A percentile compares a stretch with the other conserved stretches of the same genome.
Conservation (phyloP, 352 stramenopile species). For the Phytophthora citricola region DNA sequence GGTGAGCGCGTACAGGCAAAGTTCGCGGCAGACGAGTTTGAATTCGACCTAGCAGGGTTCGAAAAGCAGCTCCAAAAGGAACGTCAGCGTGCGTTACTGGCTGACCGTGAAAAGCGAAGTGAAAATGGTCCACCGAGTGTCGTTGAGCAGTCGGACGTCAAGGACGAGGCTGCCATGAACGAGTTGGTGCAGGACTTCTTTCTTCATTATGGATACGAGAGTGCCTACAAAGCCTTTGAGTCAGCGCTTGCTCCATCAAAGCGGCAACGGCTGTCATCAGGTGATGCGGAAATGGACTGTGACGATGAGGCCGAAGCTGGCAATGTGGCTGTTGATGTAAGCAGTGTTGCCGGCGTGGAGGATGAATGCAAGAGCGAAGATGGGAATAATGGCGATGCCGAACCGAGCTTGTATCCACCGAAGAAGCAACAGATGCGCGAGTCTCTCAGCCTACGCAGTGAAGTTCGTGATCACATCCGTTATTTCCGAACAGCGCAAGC, state of each 20-base stretch:
- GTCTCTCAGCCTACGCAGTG: constrained; percentile 39
- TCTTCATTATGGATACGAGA: constrained; percentile 48
- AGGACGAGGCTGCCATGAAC: constrained; percentile 44
- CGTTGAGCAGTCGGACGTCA: constrained; percentile 17
- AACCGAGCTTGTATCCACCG: constrained; percentile 1
- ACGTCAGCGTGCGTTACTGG: constrained; percentile 43
- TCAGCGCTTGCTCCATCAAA: constrained; percentile 7
- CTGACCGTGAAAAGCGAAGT: constrained; percentile 8
- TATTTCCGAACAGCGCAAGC: constrained; percentile 40
- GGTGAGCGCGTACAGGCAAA: constrained; percentile 39
- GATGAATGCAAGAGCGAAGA: constrained; percentile 20
- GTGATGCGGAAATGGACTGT: constrained; percentile 15
- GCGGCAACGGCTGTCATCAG: constrained; percentile 7
- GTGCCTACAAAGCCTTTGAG: constrained; percentile 39
- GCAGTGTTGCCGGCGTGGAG: constrained; percentile 16
- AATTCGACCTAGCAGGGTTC: constrained; percentile 59
- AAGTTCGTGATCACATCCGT: constrained; percentile 48
- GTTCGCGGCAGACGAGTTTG: constrained; percentile 36
- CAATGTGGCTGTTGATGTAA: constrained; percentile 6
- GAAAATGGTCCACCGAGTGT: not conserved
- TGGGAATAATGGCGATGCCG: constrained; percentile 2
- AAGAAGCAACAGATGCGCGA: constrained; percentile 19
- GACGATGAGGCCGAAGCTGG: constrained; percentile 3
- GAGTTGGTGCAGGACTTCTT: constrained; percentile 53
- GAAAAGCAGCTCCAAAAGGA: constrained; percentile 49